Conservation (phyloP, 208 protist species). For the Naegleria gruberi region DNA sequence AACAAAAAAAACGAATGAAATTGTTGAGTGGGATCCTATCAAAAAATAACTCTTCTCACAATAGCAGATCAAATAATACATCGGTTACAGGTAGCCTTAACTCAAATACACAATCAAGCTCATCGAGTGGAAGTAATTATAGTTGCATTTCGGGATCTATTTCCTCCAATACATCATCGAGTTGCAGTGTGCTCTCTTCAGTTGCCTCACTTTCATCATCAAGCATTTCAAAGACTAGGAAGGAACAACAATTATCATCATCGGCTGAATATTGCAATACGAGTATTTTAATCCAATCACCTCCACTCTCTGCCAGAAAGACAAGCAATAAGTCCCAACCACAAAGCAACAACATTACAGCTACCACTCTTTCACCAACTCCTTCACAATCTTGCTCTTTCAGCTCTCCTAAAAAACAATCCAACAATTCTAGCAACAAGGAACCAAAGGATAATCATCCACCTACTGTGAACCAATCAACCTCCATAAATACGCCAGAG, state of each 20-base stretch:
- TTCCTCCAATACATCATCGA: no score
- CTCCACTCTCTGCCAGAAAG: background rate
- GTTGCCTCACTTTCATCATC: background rate
- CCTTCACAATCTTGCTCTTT: background rate
- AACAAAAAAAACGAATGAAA: no score
- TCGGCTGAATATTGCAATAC: background rate
- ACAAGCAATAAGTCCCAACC: background rate
- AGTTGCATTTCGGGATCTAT: no score
- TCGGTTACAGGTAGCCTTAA: background rate
- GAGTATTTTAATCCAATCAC: background rate
- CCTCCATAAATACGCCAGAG: no score
- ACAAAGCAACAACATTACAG: no score
- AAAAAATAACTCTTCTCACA: background rate
- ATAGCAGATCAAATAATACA: background rate
- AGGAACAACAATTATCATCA: background rate
- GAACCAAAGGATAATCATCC: background rate
- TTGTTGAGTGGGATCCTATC: background rate
- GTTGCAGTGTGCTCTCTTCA: no score
- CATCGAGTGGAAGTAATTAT: background rate
- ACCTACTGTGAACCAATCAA: no score
- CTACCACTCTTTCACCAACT: background rate
- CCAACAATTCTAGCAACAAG: no score
- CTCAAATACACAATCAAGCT: background rate
- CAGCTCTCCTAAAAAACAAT: background rate
- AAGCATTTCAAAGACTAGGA: background rate